These are phyloP conservation scores for Cutaneotrichosporon dermatis DNA, from an alignment of 1,284 basidiomycete species.

Conservation along the genomic window DNA sequence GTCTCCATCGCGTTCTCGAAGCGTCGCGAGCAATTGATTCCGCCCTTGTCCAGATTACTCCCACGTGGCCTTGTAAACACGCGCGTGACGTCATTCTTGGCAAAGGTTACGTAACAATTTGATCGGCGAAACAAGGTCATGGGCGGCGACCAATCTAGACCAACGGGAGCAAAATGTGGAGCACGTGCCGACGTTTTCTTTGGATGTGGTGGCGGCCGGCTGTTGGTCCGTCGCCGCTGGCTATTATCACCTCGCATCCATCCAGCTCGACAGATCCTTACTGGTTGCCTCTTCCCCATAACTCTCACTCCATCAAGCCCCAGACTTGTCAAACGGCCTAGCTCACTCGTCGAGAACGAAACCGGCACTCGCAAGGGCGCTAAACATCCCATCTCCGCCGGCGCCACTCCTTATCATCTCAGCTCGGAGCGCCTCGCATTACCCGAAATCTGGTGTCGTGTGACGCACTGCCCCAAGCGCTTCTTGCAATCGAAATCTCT, in stretches of 20 bases:
- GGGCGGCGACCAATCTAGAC: too few relatives aligned
- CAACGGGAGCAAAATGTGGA: not conserved
- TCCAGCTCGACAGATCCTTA: too few relatives aligned
- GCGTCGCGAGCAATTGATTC: not conserved
- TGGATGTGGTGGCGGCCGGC: not conserved
- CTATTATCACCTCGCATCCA: too few relatives aligned
- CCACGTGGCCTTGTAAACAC: not conserved
- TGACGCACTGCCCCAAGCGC: not conserved
- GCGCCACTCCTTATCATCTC: not conserved
- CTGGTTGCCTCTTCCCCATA: too few relatives aligned
- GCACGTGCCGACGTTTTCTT: not conserved
- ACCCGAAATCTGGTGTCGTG: not conserved
- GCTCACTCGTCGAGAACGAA: too few relatives aligned
- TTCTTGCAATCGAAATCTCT: not conserved
- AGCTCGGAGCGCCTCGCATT: not conserved
- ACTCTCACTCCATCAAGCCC: not conserved
- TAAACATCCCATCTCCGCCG: not conserved
- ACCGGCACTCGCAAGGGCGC: not conserved
- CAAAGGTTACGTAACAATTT: too few relatives aligned
- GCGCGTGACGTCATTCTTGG: not conserved
- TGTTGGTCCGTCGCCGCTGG: not conserved
- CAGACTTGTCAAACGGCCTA: not conserved
- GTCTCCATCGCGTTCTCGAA: not conserved
- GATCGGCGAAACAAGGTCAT: too few relatives aligned
- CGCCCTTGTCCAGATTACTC: not conserved